phyloP scores from a whole-genome alignment of 345 rosid species.

The Linum tenue region DNA sequence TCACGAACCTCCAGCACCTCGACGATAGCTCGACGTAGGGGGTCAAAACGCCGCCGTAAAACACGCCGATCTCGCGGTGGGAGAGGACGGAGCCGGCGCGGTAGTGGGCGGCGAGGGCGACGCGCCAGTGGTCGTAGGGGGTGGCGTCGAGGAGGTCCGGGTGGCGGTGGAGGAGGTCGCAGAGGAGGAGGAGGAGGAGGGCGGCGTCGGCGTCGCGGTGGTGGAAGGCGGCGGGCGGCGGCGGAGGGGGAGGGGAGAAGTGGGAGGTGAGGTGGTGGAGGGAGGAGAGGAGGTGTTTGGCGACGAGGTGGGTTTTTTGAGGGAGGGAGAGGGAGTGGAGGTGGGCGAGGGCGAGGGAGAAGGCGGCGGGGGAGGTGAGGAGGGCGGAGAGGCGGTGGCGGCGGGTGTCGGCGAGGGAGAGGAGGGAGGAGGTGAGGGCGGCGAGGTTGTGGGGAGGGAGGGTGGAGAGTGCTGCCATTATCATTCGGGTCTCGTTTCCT shows the following conservation, averaged over 20 bases:
- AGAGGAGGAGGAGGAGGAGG: conserved; percentile 72
- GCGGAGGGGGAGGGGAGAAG: conserved; percentile 24
- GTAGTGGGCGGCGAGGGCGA: conserved; percentile 27
- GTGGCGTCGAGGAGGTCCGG: conserved; percentile 40
- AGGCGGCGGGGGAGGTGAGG: conserved; percentile 65
- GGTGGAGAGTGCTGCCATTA: conserved; percentile 58
- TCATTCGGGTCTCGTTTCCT: conserved; percentile 35
- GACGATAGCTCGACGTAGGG: conserved; percentile 54
- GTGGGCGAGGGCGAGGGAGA: conserved; percentile 69
- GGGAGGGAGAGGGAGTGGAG: conserved; percentile 66
- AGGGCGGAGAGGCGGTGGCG: conserved; percentile 54
- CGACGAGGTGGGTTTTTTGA: conserved; percentile 60
- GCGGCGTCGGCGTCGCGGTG: conserved; percentile 71
- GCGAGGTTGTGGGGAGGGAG: conserved; percentile 41
- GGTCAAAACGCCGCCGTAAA: conserved; percentile 46
- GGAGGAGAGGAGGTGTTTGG: conserved; percentile 70
- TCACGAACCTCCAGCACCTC: conserved; percentile 52
- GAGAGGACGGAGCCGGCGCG: conserved; percentile 21
- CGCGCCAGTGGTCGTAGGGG: conserved; percentile 46
- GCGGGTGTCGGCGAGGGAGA: conserved; percentile 41
- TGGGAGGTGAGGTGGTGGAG: conserved; percentile 50
- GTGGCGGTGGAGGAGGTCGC: conserved; percentile 55
- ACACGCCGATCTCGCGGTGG: conserved; percentile 33
- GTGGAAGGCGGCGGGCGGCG: conserved; percentile 21
- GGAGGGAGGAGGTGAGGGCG: conserved; percentile 41